Evolutionary conservation across 495 filamentous ascomycete genomes (phyloP).

Genomic region (Niebla homalea): DNA sequence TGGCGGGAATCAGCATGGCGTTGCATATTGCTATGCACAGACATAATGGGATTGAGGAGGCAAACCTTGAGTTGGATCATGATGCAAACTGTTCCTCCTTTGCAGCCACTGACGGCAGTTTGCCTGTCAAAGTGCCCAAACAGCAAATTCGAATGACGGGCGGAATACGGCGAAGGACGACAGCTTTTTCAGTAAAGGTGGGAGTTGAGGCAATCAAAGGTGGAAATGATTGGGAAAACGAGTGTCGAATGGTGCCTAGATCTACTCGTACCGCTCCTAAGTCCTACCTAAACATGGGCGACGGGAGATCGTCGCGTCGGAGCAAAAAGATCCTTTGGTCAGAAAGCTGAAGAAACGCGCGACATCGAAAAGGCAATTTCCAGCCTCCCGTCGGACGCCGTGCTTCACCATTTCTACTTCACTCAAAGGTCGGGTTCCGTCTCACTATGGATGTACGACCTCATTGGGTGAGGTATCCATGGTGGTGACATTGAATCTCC

Average conservation of each 20-base stretch:
- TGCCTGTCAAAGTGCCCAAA: background rate
- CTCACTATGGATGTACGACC: too few species aligned
- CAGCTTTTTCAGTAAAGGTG: background rate
- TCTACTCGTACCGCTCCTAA: background rate
- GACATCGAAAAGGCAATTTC: background rate
- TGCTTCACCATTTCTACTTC: background rate
- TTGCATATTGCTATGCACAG: background rate
- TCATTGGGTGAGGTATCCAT: too few species aligned
- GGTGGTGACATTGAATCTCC: too few species aligned
- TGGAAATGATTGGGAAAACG: too few species aligned
- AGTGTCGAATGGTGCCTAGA: too few species aligned
- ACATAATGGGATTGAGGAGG: background rate
- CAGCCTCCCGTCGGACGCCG: background rate
- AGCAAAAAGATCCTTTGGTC: background rate
- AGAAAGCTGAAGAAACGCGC: background rate
- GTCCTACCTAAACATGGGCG: background rate
- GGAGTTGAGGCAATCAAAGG: too few species aligned
- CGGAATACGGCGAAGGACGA: background rate
- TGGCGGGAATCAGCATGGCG: conserved; percentile 23
- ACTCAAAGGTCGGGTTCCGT: background rate
- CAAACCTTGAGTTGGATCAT: conserved; percentile 98
- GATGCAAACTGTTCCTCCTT: conserved; percentile 27
- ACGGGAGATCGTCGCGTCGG: conserved; percentile 1
- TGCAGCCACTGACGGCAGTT: conserved; percentile 6
- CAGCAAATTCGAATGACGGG: background rate